Evolutionary conservation across 2,329 filamentous ascomycete species (phyloP).

Genomic region (Ophiostoma novo-ulmi): DNA sequence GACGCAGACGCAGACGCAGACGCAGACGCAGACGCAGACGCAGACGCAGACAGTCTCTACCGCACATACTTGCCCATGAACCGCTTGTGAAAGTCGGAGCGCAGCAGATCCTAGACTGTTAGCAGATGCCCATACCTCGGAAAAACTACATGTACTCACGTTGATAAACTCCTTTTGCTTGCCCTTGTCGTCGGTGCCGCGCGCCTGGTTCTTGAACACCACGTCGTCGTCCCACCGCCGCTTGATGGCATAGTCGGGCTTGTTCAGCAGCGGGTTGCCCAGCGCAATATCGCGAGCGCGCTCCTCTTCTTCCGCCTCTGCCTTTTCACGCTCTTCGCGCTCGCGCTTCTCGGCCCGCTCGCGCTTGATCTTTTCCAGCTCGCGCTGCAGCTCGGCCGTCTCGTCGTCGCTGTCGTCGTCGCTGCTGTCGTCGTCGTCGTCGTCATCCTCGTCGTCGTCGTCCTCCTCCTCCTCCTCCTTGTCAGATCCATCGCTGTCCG

Average conservation of each 20-base stretch:
- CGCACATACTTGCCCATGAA: conserved; percentile 77
- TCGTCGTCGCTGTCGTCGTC: conserved; percentile 72
- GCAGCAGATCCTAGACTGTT: conserved; percentile 63
- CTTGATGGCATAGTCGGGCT: conserved; percentile 84
- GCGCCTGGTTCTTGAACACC: conserved; percentile 97
- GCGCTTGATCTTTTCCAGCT: conserved; percentile 88
- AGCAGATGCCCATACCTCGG: not conserved
- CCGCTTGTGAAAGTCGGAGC: conserved; percentile 94
- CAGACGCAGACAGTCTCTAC: conserved; percentile 31
- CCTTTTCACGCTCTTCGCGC: conserved; percentile 73
- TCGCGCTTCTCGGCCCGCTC: conserved; percentile 78
- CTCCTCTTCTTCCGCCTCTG: conserved; percentile 75
- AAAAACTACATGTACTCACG: conserved; percentile 47
- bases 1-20: too few species aligned
- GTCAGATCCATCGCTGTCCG: conserved; percentile 56
- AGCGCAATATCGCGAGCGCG: conserved; percentile 83
- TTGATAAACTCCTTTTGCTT: conserved; percentile 95
- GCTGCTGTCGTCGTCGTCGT: conserved; percentile 60
- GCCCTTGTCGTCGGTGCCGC: conserved; percentile 86
- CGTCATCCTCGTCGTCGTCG: conserved; percentile 82
- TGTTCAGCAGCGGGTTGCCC: conserved; percentile 89
- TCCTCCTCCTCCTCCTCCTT: conserved; percentile 44
- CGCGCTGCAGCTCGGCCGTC: conserved; percentile 81
- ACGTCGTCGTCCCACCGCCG: conserved; percentile 96
- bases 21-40: not conserved